Evolutionary conservation across 345 rosid genomes (phyloP).

Genomic region (Hibiscus trionum): DNA sequence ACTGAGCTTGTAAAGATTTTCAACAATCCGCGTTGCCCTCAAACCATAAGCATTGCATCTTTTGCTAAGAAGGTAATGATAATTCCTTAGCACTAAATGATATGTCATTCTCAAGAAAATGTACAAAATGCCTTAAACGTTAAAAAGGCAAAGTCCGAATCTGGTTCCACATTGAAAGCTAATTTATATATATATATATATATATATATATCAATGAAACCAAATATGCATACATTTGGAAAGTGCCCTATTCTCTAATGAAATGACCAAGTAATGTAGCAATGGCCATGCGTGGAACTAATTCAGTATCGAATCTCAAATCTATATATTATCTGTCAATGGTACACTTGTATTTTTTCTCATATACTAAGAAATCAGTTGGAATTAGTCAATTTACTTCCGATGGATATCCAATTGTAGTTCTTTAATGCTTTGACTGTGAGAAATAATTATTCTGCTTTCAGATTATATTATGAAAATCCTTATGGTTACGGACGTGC

Average conservation of each 20-base stretch:
- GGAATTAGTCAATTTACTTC: neutral
- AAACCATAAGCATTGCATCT: conserved; percentile 56
- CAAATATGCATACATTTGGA: neutral
- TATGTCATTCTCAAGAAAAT: neutral
- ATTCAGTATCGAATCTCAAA: neutral
- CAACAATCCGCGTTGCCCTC: conserved; percentile 59
- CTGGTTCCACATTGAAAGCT: neutral
- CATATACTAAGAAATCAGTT: neutral
- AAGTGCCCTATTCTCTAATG: neutral
- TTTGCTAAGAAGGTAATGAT: conserved; percentile 75
- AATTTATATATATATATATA: neutral
- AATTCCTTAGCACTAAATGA: conserved; percentile 3
- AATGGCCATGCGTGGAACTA: neutral
- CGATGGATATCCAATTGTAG: neutral
- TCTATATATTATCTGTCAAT: neutral
- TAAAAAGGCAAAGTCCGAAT: neutral
- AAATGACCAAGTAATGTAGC: neutral
- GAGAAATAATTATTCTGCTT: neutral
- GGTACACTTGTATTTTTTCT: neutral
- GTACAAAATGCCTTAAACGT: neutral
- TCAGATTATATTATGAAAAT: neutral
- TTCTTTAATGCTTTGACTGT: neutral
- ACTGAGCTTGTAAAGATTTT: conserved; percentile 62
- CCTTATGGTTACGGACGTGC: neutral
- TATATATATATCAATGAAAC: neutral